A percentile compares a stretch with the other conserved stretches of the same genome.
These are phyloP conservation scores for Nemophila menziesii DNA, from an alignment of 257 asterid species.

Conservation along the genomic window DNA sequence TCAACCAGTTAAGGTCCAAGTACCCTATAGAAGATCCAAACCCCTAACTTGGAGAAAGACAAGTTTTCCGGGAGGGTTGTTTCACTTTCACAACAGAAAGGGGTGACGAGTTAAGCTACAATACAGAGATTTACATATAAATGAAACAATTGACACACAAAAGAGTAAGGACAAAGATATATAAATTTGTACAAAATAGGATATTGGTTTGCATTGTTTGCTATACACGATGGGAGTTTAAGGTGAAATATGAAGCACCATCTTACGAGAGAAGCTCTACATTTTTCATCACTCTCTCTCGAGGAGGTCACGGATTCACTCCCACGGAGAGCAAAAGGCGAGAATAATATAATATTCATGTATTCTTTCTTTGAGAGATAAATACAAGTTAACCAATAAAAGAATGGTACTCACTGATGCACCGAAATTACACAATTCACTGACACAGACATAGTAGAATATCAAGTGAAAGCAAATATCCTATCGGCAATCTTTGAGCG, in stretches of 20 bases:
- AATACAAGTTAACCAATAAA: slow-evolving; percentile 43
- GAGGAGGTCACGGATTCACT: slow-evolving; percentile 6
- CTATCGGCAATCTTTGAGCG: slow-evolving; percentile 70
- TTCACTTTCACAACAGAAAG: too few species aligned
- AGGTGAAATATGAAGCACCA: slow-evolving; percentile 1
- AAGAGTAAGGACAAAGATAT: too few species aligned
- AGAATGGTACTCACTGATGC: slow-evolving; percentile 42
- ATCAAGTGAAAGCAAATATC: slow-evolving; percentile 79
- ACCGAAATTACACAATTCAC: slow-evolving; percentile 17
- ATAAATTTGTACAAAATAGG: not conserved
- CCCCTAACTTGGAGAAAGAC: too few species aligned
- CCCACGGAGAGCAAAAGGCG: slow-evolving; percentile 18
- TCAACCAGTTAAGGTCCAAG: too few species aligned
- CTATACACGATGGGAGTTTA: slow-evolving; percentile 1
- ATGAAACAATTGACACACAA: too few species aligned
- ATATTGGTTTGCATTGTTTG: not conserved
- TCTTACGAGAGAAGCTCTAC: slow-evolving; percentile 1
- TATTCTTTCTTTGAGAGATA: slow-evolving; percentile 19
- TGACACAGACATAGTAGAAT: too few species aligned
- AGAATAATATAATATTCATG: slow-evolving; percentile 16
- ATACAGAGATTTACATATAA: too few species aligned
- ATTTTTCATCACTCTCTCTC: slow-evolving; percentile 4
- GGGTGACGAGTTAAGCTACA: too few species aligned
- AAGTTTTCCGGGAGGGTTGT: too few species aligned
- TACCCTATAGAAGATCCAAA: too few species aligned